These are phyloP conservation scores for Yarrowia keelungensis DNA, from an alignment of 805 yeast species.

Conservation along the genomic window DNA sequence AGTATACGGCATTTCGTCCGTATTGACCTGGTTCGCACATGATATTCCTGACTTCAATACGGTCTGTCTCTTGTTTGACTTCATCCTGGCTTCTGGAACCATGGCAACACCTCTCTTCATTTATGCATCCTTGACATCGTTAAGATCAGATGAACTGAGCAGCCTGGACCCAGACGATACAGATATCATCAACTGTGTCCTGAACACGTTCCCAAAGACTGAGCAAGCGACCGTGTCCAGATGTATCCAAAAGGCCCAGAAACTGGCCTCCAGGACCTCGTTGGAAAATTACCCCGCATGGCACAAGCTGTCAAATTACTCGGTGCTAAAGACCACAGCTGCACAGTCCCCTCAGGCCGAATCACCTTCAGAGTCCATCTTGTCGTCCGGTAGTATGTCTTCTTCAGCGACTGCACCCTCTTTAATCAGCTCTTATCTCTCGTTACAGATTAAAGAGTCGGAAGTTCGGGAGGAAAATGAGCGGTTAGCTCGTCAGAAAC, in stretches of 20 bases:
- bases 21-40: slow-evolving; percentile 81
- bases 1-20: slow-evolving; percentile 73
- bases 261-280: slow-evolving; percentile 13
- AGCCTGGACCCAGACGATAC: slow-evolving; percentile 49
- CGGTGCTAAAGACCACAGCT: slow-evolving; percentile 24
- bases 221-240: not conserved
- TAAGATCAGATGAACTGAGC: slow-evolving; percentile 56
- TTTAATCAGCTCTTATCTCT: slow-evolving; percentile 24
- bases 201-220: slow-evolving; percentile 30
- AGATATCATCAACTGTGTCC: slow-evolving; percentile 53
- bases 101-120: slow-evolving; percentile 63
- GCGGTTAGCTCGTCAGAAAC: slow-evolving; percentile 18
- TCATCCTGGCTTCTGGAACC: slow-evolving; percentile 63
- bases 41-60: slow-evolving; percentile 60
- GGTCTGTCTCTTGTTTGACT: slow-evolving; percentile 71
- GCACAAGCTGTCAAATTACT: slow-evolving; percentile 30
- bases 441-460: slow-evolving; percentile 32
- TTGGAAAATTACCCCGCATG: slow-evolving; percentile 34
- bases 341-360: slow-evolving; percentile 28
- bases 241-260: slow-evolving; percentile 26
- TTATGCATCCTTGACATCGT: slow-evolving; percentile 62
- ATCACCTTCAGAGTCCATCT: slow-evolving; percentile 21
- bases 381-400: slow-evolving; percentile 21
- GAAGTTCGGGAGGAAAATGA: slow-evolving; percentile 25
- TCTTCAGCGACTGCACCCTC: slow-evolving; percentile 19